Percentiles rank a stretch among this genome's conserved stretches.
These are phyloP conservation scores for Artemisia tridentata DNA, from an alignment of 129 eudicot species.

Conservation along the genomic window DNA sequence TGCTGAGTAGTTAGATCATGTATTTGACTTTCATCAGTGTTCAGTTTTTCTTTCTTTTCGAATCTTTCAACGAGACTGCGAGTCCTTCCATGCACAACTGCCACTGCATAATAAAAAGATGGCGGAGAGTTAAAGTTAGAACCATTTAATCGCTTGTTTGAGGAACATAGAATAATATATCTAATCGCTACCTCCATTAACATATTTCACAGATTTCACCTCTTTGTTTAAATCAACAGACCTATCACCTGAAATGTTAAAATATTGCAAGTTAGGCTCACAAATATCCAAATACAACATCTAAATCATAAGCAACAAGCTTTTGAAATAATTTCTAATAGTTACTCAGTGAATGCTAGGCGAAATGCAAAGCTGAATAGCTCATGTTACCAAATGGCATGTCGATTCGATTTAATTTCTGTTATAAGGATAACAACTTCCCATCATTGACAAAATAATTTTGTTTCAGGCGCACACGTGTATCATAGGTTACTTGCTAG, in stretches of 20 bases:
- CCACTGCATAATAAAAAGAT: slow-evolving; percentile 44
- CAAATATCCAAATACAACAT: no score
- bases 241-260: slow-evolving; percentile 45
- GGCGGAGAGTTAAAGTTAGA: slow-evolving; percentile 14
- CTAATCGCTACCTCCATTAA: slow-evolving; percentile 76
- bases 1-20: slow-evolving; percentile 32
- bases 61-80: slow-evolving; percentile 94
- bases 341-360: no score
- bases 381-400: no score
- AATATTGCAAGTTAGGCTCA: slow-evolving; percentile 27
- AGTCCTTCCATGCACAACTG: slow-evolving; percentile 87
- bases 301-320: background rate
- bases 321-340: no score
- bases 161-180: background rate
- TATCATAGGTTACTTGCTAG: no score
- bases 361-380: no score
- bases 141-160: slow-evolving; percentile 5
- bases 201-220: slow-evolving; percentile 52
- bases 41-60: slow-evolving; percentile 60
- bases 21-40: slow-evolving; percentile 38
- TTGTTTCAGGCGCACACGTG: no score
- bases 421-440: no score
- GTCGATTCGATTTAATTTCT: no score
- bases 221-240: slow-evolving; percentile 40
- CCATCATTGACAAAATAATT: no score